Evolutionary conservation across 352 stramenopile species (phyloP), one percentile per base, ranked within the genome.

Genomic region (Globisporangium cederbergense): DNA sequence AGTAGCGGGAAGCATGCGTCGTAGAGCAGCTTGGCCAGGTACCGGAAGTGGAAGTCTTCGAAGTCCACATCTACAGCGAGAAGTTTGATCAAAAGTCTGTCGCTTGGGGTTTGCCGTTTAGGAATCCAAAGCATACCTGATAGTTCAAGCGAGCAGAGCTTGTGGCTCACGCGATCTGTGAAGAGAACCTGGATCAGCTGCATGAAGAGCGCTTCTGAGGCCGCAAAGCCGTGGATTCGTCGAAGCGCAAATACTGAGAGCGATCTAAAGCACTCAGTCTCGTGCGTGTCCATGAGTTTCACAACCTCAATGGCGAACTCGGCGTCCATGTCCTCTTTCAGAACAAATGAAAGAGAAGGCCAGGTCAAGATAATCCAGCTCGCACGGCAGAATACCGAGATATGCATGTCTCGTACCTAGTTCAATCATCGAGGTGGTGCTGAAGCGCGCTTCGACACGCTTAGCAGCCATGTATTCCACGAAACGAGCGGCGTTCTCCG

Each of bases 141-240:
- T 1, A 90, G 52, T 32, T 72, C 57, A n/a, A 88, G 62, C 3
- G 46, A 59, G 4, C 64, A 40, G 0, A 90, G 67, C 13, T 61
- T 59, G 4, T 62, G 70, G 43, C 70, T 86, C 9, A 90, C 66
- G 30, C 71, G 68, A 45, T 80, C 73, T 10, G 73, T 83, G 62
- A 90, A 86, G 0, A 90, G 64, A 1, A 74, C 72, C 49, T 88
- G 81, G n/a, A 88, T 42, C 9, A 88, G 58, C 43, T 73, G 68
- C 10, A 83, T 60, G 40, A 88, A 86, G n/a, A 68, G 43, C 45
- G 52, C 58, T 18, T 76, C 60, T 3, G 51, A 51, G 2, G 59
- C 9, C 30, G 49, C 58, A 40, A 85, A 76, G 1, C 63, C 70
- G 40, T 2, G 46, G 3, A 88, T 62, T 40, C 71, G 64, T 13